Evolutionary conservation across 2,329 filamentous ascomycete species (phyloP), one percentile per base, ranked within the genome.

Genomic region (Sarocladium kiliense): DNA sequence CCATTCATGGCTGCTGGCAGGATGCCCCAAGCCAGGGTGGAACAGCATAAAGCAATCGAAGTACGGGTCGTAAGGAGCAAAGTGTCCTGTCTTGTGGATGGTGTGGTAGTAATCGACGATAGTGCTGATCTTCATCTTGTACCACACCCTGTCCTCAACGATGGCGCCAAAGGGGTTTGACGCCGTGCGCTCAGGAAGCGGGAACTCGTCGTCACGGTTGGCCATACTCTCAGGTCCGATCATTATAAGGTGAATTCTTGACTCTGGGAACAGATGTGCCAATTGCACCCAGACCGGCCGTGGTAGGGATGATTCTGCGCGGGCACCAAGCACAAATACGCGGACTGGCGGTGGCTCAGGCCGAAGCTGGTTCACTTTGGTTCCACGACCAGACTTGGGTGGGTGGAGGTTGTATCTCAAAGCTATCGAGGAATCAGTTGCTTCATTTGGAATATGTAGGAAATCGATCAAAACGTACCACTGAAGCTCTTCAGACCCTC

Each of bases 61-160:
- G 75, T 99, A 99, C 1, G 94, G 94, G 68, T 99, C 94, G 68
- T 95, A 97, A 0, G 95, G 94, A 56, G 89, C 85, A 74, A 97
- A 99, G 67, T 92, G 82, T 49, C 91, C 88, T 0, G 93, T 89
- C 68, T 91, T 85, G 74, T 99, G 93, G 63, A 99, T 83, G 2
- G 90, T 97, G 72, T 99, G 93, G 76, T 95, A 99, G 75, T 99
- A 97, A 64, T 99, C 94, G 53, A 97, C 93, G 65, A 92, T 96
- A 0, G 95, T 99, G 69, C 88, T 94, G 66, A 99, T 96, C 77
- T 99, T 99, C 84, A 97, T 85, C 61, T 88, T 87, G 55, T 88
- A 85, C 67, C 88, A 90, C 9, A 99, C 80, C 54, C 93, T 85
- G 70, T 96, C 93, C 73, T 99, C 95, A 14, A 97, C 84, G 54